A percentile compares a stretch with the other conserved stretches of the same genome.
Conservation (phyloP, 805 yeast species). For the Candida sanyiensis region DNA sequence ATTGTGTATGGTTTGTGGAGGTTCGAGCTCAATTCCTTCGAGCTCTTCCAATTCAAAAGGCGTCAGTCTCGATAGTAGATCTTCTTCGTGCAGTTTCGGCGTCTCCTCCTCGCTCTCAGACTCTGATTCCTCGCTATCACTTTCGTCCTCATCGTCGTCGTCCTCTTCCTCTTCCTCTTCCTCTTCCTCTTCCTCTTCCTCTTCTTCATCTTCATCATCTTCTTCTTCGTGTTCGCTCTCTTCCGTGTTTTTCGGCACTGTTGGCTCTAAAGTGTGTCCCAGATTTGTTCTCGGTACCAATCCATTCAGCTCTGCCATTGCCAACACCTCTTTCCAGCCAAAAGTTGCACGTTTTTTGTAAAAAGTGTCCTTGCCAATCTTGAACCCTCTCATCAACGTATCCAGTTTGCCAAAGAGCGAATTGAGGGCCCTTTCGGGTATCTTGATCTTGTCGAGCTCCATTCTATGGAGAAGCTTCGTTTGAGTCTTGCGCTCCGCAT, state of each 20-base stretch:
- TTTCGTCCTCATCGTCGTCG: not conserved
- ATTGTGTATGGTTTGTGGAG: not conserved
- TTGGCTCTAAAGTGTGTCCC: not conserved
- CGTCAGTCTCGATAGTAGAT: not conserved
- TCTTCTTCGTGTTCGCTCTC: not conserved
- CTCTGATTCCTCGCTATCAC: not conserved
- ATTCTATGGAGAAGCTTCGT: not conserved
- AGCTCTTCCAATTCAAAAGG: conserved; percentile 1
- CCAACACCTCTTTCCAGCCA: conserved; percentile 2
- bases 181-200: not conserved
- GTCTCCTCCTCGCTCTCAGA: not conserved
- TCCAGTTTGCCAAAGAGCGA: not conserved
- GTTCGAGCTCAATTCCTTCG: not conserved
- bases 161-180: not conserved
- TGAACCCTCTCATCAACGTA: not conserved
- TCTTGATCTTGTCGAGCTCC: not conserved
- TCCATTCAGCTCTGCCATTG: not conserved
- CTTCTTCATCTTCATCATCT: not conserved
- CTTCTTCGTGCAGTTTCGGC: not conserved
- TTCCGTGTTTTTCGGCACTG: not conserved
- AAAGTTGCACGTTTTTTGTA: not conserved
- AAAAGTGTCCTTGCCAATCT: not conserved
- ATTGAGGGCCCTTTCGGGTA: not conserved
- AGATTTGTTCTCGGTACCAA: not conserved
- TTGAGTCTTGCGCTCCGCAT: not conserved